Base-by-base conservation (phyloP, 768 basidiomycete species). In the Pulveroboletus sp. region DNA sequence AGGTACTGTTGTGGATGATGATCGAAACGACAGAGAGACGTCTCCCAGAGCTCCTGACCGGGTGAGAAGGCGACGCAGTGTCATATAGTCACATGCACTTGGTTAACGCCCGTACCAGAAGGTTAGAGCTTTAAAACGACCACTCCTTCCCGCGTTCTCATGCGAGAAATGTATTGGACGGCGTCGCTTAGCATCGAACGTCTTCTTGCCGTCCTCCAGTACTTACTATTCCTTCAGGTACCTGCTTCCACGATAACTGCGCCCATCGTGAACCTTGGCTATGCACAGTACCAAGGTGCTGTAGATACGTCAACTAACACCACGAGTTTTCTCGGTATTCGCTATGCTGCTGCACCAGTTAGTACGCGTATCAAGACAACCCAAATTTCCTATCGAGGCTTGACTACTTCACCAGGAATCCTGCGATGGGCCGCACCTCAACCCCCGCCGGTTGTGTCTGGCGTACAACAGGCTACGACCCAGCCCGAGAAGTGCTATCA, bases 1-100 rank as follows among this genome's bases (percentile, higher is more conserved):
- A n/a, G 33, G 38, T 26, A 7, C 21, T 37, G 54, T 17, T 36
- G 18, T 6, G 12, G 39, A 39, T 27, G 39, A 43, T 37, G 35
- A 61, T 61, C 44, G 57, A 61, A 58, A 27, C 1, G 28, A n/a
- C 33, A 24, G 43, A 32, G 48, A 47, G 43, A 21, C 15, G 14
- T 43, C 6, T 8, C 35, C 49, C 15, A 43, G 60, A 51, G 57
- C 47, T 51, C 26, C 26, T 15, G 40, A 28, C n/a, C 42, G 14
- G 39, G 24, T 7, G 12, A 58, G 30, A 33, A 58, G 32, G 40
- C 44, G 43, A 37, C 39, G 54, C 51, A 59, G 26, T 53, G 59
- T 57, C 32, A 12, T 32, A 3, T 21, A 21, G 21, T 21, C 21
- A 21, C 21, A 21, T 21, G 21, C 21, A 21, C 21, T 3, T 3